Conservation (phyloP, 2,329 filamentous ascomycete genomes). For the Pezicula rhizophila region DNA sequence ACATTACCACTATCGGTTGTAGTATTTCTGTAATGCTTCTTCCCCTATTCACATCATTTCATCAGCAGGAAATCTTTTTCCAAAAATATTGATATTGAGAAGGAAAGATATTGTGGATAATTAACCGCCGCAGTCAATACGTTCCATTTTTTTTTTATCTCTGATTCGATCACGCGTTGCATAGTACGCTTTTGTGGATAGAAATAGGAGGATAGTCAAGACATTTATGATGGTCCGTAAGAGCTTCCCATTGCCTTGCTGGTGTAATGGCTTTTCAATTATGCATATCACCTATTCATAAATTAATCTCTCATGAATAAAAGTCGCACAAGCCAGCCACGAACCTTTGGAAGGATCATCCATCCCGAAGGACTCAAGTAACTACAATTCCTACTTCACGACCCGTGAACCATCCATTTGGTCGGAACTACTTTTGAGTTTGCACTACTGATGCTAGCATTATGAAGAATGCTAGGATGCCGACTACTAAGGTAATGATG, state of each 20-base stretch:
- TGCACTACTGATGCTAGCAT: constrained; percentile 57
- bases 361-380: constrained; percentile 51
- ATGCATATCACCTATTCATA: constrained; percentile 43
- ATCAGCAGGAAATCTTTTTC: no score
- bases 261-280: constrained; percentile 48
- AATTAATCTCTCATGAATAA: background rate
- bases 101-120: background rate
- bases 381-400: constrained; percentile 61
- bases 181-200: constrained; percentile 39
- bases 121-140: constrained; percentile 36
- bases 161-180: constrained; percentile 33
- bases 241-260: constrained; percentile 26
- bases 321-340: background rate
- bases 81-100: no score
- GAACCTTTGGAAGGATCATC: constrained; percentile 42
- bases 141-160: constrained; percentile 33
- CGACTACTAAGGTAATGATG: constrained; percentile 46
- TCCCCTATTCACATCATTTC: background rate
- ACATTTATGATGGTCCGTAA: constrained; percentile 37
- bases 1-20: constrained; percentile 33
- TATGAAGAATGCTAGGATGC: constrained; percentile 47
- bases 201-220: constrained; percentile 32
- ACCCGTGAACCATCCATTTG: constrained; percentile 57
- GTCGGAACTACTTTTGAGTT: constrained; percentile 46
- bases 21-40: constrained; percentile 22